Percentiles rank a stretch among this genome's conserved stretches.
Conservation (phyloP, 129 eudicot species). For the Glebionis coronaria region DNA sequence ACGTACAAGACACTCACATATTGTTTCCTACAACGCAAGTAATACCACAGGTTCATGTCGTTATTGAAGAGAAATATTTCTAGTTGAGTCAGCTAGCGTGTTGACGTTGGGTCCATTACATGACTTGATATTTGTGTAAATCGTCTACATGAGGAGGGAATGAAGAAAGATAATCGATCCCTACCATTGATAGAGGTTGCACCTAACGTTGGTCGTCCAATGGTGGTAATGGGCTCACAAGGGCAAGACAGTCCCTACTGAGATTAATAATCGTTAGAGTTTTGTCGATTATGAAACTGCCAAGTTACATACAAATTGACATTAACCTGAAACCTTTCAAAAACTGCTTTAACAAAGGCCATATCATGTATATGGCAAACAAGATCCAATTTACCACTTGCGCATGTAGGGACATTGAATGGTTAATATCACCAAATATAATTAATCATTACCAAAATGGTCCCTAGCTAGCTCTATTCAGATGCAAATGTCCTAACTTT, state of each 20-base stretch:
- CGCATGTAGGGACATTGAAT: conserved; percentile 24
- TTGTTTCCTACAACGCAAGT: neutral
- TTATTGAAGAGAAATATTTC: neutral
- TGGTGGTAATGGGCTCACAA: neutral
- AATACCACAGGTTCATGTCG: neutral
- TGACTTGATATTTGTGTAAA: too few species aligned
- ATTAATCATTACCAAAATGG: neutral
- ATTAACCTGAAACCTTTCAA: conserved; percentile 2
- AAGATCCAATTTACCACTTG: neutral
- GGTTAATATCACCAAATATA: conserved; percentile 15
- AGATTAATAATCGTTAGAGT: neutral
- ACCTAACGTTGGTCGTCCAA: neutral
- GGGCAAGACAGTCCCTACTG: conserved; percentile 17
- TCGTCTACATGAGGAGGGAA: neutral
- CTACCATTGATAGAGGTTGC: conserved; percentile 6
- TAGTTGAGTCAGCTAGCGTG: too few species aligned
- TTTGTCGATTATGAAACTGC: conserved; percentile 12
- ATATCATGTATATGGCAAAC: conserved; percentile 9
- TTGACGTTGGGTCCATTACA: too few species aligned
- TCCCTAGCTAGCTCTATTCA: neutral
- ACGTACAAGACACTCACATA: neutral
- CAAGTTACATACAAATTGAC: conserved; percentile 13
- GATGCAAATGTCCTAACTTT: neutral
- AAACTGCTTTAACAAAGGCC: conserved; percentile 10
- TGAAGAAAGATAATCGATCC: conserved; percentile 9